Base-by-base conservation (phyloP, 345 rosid species). In the Microcos paniculata region DNA sequence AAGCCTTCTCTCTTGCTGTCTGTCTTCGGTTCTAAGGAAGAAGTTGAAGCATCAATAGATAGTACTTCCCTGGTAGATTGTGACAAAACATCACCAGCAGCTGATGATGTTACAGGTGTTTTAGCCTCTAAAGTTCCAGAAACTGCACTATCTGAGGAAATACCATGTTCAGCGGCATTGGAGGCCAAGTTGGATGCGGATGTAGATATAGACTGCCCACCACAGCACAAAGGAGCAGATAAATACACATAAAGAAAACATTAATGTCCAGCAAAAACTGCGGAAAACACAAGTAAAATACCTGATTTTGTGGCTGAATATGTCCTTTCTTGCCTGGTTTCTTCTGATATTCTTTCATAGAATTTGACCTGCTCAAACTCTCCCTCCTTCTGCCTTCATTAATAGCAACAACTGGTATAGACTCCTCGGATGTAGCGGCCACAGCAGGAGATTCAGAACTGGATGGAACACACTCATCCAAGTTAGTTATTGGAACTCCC, bases 291-390 rank as follows among this genome's bases (percentile, higher is more conserved):
- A 63, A 57, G 58, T 26, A 74, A 28, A 26, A 69, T 83, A 89
- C 98, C 94, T 90, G 86, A 75, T 79, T 76, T 57, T 64, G 82
- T 35, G 71, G 80, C 62, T 77, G 87, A 45, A 70, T 35, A 72
- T 74, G 70, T 65, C 83, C 89, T 78, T 80, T 88, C 76, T 81
- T 85, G 62, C 77, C 79, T 38, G 55, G 46, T 78, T 80, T 82
- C 80, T 82, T 85, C 76, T 85, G 90, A 70, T 75, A 70, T 77
- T 91, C 88, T 78, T 89, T 86, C 4, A 81, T 83, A 72, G 92
- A 85, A 77, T 84, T 88, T 49, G 89, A 85, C 78, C 87, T 73
- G 77, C 84, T 78, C 81, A 86, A 70, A 71, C 52, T 71, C 65
- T 85, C 87, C 71, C 23, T 85, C 65, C 69, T 86, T 71, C 81